Evolutionary conservation across 139 green algal species (phyloP).

Genomic region (Asterochloris sp.): DNA sequence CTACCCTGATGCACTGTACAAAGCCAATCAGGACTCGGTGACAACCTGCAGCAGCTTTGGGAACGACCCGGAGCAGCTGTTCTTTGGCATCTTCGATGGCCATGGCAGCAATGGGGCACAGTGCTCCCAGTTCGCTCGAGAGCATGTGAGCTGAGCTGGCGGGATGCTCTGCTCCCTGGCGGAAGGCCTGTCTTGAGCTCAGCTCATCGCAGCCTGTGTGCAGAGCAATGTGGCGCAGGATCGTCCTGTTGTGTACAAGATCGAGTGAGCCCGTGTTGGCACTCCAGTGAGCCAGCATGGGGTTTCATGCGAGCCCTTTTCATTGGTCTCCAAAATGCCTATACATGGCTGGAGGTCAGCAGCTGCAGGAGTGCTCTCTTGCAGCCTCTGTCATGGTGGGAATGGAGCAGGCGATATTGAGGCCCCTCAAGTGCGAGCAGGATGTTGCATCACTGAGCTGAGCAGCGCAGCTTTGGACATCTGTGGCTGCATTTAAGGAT

Average conservation of each 20-base stretch:
- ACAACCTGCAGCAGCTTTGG: slow-evolving; percentile 62
- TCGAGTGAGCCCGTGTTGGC: too few species aligned
- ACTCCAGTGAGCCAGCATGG: too few species aligned
- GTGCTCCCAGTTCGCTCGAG: slow-evolving; percentile 71
- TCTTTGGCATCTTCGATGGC: slow-evolving; percentile 78
- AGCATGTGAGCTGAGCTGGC: slow-evolving; percentile 49
- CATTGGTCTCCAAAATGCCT: too few species aligned
- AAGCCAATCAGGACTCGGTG: slow-evolving; percentile 88
- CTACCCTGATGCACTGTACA: slow-evolving; percentile 84
- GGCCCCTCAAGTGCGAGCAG: too few species aligned
- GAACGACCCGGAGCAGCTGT: slow-evolving; percentile 56
- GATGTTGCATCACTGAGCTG: too few species aligned
- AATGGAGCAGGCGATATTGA: too few species aligned
- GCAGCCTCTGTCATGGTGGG: too few species aligned
- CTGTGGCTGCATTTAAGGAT: too few species aligned
- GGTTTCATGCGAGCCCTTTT: too few species aligned
- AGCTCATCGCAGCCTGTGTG: not conserved
- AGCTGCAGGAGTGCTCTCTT: too few species aligned
- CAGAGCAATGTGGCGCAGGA: not conserved
- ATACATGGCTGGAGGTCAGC: too few species aligned
- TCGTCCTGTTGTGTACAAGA: not conserved
- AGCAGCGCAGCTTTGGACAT: too few species aligned
- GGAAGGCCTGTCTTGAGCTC: not conserved
- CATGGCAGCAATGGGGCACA: slow-evolving; percentile 73
- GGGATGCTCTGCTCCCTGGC: not conserved